Conservation (phyloP, 148 eudicot genomes). For the Rheum nobile region DNA sequence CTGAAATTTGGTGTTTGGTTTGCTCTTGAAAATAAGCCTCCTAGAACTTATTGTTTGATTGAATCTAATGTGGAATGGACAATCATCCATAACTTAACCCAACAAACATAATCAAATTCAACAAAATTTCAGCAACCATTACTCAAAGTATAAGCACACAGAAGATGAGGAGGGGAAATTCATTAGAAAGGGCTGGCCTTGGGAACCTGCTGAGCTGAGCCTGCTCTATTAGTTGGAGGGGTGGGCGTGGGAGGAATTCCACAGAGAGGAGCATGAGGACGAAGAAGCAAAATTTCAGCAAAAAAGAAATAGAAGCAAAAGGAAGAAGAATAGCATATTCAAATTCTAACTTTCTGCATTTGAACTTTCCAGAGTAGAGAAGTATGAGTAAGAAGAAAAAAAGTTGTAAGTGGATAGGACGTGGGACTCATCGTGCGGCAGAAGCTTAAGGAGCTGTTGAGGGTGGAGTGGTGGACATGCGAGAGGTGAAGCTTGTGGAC, state of each 20-base stretch:
- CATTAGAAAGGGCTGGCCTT: neutral
- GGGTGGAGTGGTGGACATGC: too few species aligned
- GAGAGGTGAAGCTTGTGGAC: neutral
- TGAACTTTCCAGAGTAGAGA: neutral
- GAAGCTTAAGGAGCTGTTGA: too few species aligned
- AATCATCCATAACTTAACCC: neutral
- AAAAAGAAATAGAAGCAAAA: neutral
- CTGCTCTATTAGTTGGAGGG: neutral
- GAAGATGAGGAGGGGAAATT: neutral
- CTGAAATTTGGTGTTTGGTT: neutral
- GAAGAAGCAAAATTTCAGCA: neutral
- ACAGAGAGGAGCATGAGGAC: neutral
- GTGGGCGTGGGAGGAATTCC: neutral
- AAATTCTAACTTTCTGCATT: neutral
- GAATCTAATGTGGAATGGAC: neutral
- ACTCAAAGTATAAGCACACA: neutral
- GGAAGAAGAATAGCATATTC: neutral
- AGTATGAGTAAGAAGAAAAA: neutral
- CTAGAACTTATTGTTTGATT: neutral
- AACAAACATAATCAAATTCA: neutral
- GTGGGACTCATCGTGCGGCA: neutral
- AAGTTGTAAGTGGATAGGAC: neutral
- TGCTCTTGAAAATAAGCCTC: neutral
- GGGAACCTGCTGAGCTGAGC: neutral
- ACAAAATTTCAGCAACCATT: neutral